phyloP scores from a whole-genome alignment of 2,329 filamentous ascomycete genomes.

The Penicillium sp. region DNA sequence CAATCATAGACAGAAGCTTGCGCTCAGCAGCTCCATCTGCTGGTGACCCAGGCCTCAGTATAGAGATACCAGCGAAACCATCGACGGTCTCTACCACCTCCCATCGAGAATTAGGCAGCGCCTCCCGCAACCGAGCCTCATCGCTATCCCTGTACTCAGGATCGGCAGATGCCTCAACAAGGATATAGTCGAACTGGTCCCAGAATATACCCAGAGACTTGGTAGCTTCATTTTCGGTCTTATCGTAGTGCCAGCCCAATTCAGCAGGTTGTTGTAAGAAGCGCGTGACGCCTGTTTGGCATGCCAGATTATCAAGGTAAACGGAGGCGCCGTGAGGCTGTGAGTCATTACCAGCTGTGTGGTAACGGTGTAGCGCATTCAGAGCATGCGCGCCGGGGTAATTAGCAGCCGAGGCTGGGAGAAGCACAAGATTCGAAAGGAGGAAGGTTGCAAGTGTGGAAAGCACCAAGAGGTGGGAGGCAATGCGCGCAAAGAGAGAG shows the following conservation, averaged over 20 bases:
- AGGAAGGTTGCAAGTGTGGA: constrained; percentile 59
- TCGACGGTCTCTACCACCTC: constrained; percentile 47
- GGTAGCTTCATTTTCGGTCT: constrained; percentile 49
- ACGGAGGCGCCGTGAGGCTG: constrained; percentile 30
- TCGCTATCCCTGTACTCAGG: constrained; percentile 11
- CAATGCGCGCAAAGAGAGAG: constrained; percentile 50
- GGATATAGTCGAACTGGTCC: constrained; percentile 54
- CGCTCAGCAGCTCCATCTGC: constrained; percentile 29
- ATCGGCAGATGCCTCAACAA: constrained; percentile 46
- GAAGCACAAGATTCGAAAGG: constrained; percentile 63
- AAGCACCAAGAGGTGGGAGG: constrained; percentile 52
- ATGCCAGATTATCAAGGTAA: constrained; percentile 57
- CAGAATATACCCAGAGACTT: constrained; percentile 53
- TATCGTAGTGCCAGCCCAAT: constrained; percentile 54
- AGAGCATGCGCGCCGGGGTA: constrained; percentile 89
- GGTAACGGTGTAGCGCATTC: constrained; percentile 32
- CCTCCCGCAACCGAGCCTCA: constrained; percentile 40
- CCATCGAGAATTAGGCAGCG: constrained; percentile 40
- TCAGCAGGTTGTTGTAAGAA: constrained; percentile 47
- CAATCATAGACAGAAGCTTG: constrained; percentile 28
- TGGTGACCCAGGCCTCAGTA: constrained; percentile 44
- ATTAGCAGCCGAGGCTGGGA: constrained; percentile 78
- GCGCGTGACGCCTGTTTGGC: constrained; percentile 59
- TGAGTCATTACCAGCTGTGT: constrained; percentile 18
- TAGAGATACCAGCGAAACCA: constrained; percentile 48